Conservation (phyloP, 2,329 filamentous ascomycete species). For the Dothistroma pini region DNA sequence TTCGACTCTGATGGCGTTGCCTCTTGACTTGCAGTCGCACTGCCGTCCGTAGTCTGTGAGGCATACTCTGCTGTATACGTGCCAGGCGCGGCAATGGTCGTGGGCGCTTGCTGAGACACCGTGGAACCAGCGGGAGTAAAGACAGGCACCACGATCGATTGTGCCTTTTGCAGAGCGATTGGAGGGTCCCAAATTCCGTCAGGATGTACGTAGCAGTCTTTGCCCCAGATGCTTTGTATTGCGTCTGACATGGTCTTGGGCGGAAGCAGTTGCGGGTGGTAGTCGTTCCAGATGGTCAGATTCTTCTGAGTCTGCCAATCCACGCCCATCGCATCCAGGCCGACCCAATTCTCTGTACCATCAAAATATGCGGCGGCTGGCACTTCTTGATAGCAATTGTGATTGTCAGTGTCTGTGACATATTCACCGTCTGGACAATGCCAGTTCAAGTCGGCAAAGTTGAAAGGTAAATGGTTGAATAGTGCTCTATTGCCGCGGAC, state of each 20-base stretch:
- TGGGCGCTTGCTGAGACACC: background rate
- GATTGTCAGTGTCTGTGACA: conserved; percentile 13
- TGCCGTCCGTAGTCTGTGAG: background rate
- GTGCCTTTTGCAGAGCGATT: background rate
- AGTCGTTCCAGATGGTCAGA: conserved; percentile 23
- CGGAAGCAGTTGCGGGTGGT: conserved; percentile 18
- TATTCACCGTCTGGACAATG: conserved; percentile 19
- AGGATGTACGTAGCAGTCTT: background rate
- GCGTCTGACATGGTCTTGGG: background rate
- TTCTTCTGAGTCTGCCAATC: conserved; percentile 5
- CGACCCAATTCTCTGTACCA: conserved; percentile 8
- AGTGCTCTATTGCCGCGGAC: conserved; percentile 20
- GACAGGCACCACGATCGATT: background rate
- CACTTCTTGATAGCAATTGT: conserved; percentile 28
- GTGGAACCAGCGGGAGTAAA: background rate
- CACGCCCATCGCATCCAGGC: background rate
- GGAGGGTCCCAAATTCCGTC: conserved; percentile 2
- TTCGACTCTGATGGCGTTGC: background rate
- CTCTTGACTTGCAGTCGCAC: background rate
- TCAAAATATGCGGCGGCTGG: conserved; percentile 25
- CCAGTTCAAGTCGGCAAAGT: conserved; percentile 27
- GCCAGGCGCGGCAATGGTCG: background rate
- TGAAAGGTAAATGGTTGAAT: conserved; percentile 18
- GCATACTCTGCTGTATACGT: background rate
- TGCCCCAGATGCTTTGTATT: background rate